Conservation (phyloP, 306 rosid genomes). For the Quercus dentata region DNA sequence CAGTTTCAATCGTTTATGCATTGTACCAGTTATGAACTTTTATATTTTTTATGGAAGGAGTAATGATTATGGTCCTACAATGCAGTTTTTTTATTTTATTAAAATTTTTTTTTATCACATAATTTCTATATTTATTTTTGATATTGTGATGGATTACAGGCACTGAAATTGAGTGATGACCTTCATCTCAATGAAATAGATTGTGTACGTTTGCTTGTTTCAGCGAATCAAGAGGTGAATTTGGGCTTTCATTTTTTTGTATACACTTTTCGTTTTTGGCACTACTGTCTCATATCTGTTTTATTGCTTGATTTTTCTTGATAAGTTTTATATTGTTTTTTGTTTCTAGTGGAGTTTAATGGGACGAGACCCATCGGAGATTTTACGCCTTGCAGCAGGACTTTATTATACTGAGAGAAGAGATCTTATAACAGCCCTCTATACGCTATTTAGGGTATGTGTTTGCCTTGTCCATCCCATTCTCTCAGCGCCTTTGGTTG, state of each 20-base stretch:
- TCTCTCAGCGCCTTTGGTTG: constrained; percentile 7
- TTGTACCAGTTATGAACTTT: neutral
- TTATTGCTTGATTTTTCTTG: neutral
- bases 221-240: constrained; percentile 84
- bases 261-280: neutral
- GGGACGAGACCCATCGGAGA: constrained; percentile 85
- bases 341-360: constrained; percentile 75
- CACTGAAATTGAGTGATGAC: constrained; percentile 89
- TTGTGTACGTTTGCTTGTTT: constrained; percentile 77
- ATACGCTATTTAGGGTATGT: constrained; percentile 78
- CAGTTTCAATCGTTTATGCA: constrained; percentile 5
- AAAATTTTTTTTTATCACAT: neutral
- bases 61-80: neutral
- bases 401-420: constrained; percentile 98
- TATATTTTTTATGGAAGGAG: too few species aligned
- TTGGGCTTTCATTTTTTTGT: constrained; percentile 11
- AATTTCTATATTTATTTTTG: neutral
- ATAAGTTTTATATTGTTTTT: neutral
- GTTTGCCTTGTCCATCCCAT: constrained; percentile 8
- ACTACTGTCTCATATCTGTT: neutral
- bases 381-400: constrained; percentile 83
- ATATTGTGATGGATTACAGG: constrained; percentile 45
- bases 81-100: constrained; percentile 1
- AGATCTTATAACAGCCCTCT: constrained; percentile 78
- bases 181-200: constrained; percentile 89